These are phyloP conservation scores for Trichoderma parareesei DNA, from an alignment of 495 filamentous ascomycete species.

Conservation along the genomic window DNA sequence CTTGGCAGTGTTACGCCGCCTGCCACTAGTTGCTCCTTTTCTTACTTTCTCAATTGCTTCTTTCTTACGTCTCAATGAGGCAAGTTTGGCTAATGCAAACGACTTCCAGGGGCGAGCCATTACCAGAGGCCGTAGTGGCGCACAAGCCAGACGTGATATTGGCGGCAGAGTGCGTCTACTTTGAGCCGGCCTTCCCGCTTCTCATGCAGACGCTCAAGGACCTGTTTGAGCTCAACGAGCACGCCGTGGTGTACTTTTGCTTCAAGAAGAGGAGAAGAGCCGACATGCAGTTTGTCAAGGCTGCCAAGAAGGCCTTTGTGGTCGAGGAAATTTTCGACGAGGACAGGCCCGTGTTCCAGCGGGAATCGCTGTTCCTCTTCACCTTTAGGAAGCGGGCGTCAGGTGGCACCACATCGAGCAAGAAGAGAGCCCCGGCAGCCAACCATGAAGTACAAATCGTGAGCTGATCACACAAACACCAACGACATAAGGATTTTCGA, in stretches of 20 bases:
- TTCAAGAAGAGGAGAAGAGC: slow-evolving; percentile 81
- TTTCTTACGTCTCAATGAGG: too few species aligned
- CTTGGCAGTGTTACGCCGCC: slow-evolving; percentile 9
- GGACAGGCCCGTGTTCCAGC: slow-evolving; percentile 48
- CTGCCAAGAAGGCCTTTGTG: slow-evolving; percentile 53
- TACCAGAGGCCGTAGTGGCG: slow-evolving; percentile 35
- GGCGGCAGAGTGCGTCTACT: slow-evolving; percentile 95
- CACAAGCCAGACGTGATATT: slow-evolving; percentile 68
- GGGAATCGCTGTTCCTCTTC: slow-evolving; percentile 58
- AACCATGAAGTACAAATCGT: slow-evolving; percentile 4
- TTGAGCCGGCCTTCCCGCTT: slow-evolving; percentile 87
- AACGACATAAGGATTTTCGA: background rate
- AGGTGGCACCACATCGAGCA: background rate
- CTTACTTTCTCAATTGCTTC: too few species aligned
- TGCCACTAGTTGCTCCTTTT: background rate
- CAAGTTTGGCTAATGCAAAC: background rate
- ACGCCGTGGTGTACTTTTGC: slow-evolving; percentile 80
- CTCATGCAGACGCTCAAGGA: slow-evolving; percentile 69
- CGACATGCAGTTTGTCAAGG: slow-evolving; percentile 64
- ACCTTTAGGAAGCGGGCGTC: slow-evolving; percentile 38
- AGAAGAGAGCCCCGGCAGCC: slow-evolving; percentile 13
- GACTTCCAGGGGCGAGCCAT: slow-evolving; percentile 44
- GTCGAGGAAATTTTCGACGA: slow-evolving; percentile 57
- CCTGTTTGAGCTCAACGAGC: slow-evolving; percentile 43
- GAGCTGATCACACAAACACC: background rate